Base-by-base conservation (phyloP, 306 rosid genomes). In the Begonia masoniana region DNA sequence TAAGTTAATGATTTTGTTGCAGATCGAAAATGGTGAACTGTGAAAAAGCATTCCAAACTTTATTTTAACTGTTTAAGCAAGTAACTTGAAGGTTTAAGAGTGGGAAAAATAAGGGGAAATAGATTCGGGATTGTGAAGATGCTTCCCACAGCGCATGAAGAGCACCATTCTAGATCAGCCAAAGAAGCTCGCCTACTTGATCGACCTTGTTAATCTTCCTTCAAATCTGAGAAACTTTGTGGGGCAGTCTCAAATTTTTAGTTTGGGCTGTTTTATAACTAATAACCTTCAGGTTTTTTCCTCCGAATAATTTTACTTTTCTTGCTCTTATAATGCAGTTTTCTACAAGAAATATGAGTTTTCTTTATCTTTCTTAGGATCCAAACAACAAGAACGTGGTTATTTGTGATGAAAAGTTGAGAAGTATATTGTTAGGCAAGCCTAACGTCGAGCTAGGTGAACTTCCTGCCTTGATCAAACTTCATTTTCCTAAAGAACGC, bases 201-300 rank as follows among this genome's bases (percentile, higher is more conserved):
- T 89, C 56, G 94, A 89, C 78, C 94, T 89, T 6, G 82, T 78
- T 9, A 89, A 89, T 63, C 91, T 89, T 75, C 83, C 95, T 41
- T 76, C 83, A 9, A 72, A 71, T 0, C 67, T 89, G 59, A 71
- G 91, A 58, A 91, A 85, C 45, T 85, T 89, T 47, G 74, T 82
- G 43, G 97, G 88, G n/a, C 94, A 78, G 63, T 85, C 95, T 55
- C 97, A 75, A 73, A 80, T 76, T 77, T 89, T 95, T 50, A 88
- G 79, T 13, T 71, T 89, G 12, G 83, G 81, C 10, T 89, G 97
- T 58, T 89, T 85, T 69, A 55, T 49, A 79, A 72, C 83, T 68
- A 76, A 85, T 19, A 78, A 82, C 67, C 94, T 85, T 10, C 95
- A 89, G 94, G 97, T 89, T 74, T 23, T 26, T 48, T 53, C 45